Evolutionary conservation across 2,329 filamentous ascomycete species (phyloP).

Genomic region (Colletotrichum truncatum): DNA sequence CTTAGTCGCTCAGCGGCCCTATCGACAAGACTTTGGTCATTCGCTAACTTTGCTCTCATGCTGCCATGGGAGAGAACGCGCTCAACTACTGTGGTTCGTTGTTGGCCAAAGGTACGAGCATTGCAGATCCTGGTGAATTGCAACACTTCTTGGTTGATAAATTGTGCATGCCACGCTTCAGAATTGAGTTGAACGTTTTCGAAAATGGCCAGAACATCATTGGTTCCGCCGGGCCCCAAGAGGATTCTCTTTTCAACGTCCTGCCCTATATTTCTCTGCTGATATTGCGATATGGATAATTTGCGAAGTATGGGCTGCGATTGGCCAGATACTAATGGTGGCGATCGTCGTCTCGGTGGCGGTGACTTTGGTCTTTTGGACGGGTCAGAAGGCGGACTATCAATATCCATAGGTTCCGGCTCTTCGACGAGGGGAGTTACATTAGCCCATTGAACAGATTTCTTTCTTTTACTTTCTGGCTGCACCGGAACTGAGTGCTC

Average conservation of each 20-base stretch:
- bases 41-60: conserved; percentile 10
- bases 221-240: conserved; percentile 15
- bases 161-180: conserved; percentile 37
- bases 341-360: background rate
- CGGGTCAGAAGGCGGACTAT: conserved; percentile 1
- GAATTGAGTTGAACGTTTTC: conserved; percentile 16
- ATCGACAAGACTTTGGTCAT: conserved; percentile 33
- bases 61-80: conserved; percentile 24
- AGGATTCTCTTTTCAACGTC: conserved; percentile 13
- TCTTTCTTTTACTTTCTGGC: conserved; percentile 34
- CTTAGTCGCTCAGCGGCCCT: conserved; percentile 44
- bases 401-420: conserved; percentile 31
- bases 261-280: conserved; percentile 3
- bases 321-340: background rate
- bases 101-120: conserved; percentile 39
- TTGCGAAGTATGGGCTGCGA: background rate
- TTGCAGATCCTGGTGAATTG: conserved; percentile 46
- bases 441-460: conserved; percentile 40
- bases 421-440: conserved; percentile 39
- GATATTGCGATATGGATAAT: conserved; percentile 20
- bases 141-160: conserved; percentile 37
- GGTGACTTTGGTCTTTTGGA: conserved; percentile 19
- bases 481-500: background rate
- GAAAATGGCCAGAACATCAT: conserved; percentile 18
- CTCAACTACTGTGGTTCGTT: conserved; percentile 4